Evolutionary conservation across 1,284 basidiomycete species (phyloP).

Genomic region (Microbotryum saponariae): DNA sequence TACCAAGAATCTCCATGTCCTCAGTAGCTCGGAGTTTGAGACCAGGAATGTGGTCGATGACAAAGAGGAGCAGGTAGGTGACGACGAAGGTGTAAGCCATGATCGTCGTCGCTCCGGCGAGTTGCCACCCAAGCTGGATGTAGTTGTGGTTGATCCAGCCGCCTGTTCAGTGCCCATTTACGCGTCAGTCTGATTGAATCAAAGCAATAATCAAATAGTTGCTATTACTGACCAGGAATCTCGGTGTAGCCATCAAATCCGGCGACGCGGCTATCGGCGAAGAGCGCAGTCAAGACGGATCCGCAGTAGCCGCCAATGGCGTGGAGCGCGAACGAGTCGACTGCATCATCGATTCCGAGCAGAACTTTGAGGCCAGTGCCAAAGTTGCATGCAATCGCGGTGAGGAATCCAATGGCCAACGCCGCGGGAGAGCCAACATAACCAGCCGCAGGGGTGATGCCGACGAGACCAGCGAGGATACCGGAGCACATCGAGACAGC

Average conservation of each 20-base stretch:
- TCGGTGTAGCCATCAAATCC: conserved; percentile 64
- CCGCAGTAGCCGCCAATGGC: neutral
- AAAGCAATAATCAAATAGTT: neutral
- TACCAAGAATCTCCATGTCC: conserved; percentile 79
- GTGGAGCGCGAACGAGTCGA: neutral
- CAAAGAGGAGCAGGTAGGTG: conserved; percentile 67
- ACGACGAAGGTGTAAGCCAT: conserved; percentile 55
- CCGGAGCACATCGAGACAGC: conserved; percentile 97
- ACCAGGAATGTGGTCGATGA: conserved; percentile 84
- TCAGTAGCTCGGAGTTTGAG: conserved; percentile 68
- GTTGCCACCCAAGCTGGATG: conserved; percentile 78
- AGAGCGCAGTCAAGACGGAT: neutral
- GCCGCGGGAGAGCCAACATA: conserved; percentile 79
- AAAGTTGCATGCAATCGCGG: conserved; percentile 62
- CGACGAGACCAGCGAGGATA: conserved; percentile 71
- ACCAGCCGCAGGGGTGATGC: conserved; percentile 85
- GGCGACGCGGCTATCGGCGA: conserved; percentile 80
- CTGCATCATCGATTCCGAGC: conserved; percentile 5
- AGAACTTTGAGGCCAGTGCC: conserved; percentile 7
- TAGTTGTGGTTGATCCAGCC: conserved; percentile 80
- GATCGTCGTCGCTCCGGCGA: conserved; percentile 69
- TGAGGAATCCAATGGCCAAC: conserved; percentile 75
- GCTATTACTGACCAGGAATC: conserved; percentile 51
- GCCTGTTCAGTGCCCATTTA: neutral
- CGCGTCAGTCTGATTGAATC: neutral